Conservation (phyloP, 352 stramenopile genomes). For the Phytophthora tubulina region DNA sequence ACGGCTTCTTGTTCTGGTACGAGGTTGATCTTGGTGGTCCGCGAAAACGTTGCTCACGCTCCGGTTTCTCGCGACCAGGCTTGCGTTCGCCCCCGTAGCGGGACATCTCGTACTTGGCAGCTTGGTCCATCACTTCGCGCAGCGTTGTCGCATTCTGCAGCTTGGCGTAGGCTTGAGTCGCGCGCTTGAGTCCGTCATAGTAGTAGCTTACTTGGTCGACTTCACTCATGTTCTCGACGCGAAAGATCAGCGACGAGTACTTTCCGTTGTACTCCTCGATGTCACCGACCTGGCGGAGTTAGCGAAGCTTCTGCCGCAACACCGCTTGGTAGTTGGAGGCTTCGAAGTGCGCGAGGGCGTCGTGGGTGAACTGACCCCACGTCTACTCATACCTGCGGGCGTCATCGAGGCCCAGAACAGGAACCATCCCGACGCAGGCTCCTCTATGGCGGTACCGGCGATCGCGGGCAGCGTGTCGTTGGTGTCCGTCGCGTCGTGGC, state of each 20-base stretch:
- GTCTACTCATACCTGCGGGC: conserved; percentile 12
- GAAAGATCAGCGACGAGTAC: too few species aligned
- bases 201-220: conserved; percentile 11
- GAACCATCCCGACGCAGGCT: conserved; percentile 30
- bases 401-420: conserved; percentile 27
- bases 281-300: too few species aligned
- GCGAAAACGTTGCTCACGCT: conserved; percentile 8
- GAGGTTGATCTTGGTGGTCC: not conserved
- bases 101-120: too few species aligned
- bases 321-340: conserved; percentile 29
- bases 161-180: conserved; percentile 6
- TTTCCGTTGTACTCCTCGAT: too few species aligned
- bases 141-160: conserved; percentile 10
- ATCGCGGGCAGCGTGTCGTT: conserved; percentile 18
- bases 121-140: not conserved
- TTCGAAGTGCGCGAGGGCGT: conserved; percentile 25
- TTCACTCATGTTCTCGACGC: too few species aligned
- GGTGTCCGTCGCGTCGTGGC: conserved; percentile 6
- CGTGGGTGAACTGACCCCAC: conserved; percentile 15
- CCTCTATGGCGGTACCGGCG: conserved; percentile 15
- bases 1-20: conserved; percentile 17
- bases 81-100: not conserved
- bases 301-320: too few species aligned
- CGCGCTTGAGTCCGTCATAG: conserved; percentile 18
- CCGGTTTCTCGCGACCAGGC: conserved; percentile 7